Conservation (phyloP, 306 rosid genomes). For the Pueraria montana region DNA sequence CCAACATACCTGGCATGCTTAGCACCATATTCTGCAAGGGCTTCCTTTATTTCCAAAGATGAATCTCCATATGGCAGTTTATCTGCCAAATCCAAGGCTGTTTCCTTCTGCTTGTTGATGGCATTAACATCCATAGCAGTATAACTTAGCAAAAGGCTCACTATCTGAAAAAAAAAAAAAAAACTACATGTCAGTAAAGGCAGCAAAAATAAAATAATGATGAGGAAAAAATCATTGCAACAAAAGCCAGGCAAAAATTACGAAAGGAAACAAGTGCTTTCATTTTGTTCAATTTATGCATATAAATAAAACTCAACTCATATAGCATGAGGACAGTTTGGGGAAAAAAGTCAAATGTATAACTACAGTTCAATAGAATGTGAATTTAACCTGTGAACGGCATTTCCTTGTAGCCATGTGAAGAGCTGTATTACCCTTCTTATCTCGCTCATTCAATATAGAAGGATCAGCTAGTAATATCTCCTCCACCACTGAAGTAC, state of each 20-base stretch:
- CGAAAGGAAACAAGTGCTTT: conserved; percentile 16
- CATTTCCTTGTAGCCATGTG: conserved; percentile 95
- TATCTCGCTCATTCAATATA: conserved; percentile 85
- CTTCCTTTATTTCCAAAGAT: conserved; percentile 75
- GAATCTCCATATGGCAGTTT: conserved; percentile 81
- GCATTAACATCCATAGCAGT: conserved; percentile 75
- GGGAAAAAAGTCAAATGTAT: not conserved
- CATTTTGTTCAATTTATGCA: conserved; percentile 24
- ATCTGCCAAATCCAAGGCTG: conserved; percentile 95
- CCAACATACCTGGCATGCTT: conserved; percentile 87
- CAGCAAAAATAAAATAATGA: not conserved
- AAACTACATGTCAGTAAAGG: conserved; percentile 36
- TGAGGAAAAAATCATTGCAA: not conserved
- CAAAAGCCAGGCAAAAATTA: conserved; percentile 1
- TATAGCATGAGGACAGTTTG: conserved; percentile 16
- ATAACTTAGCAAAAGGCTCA: conserved; percentile 68
- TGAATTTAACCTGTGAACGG: conserved; percentile 79
- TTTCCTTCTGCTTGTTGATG: conserved; percentile 79
- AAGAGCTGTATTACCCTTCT: conserved; percentile 90
- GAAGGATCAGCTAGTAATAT: conserved; percentile 67
- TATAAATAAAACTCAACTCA: not conserved
- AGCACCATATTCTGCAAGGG: conserved; percentile 82
- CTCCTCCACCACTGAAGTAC: conserved; percentile 76
- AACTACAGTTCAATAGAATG: not conserved
- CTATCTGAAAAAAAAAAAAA: conserved; percentile 63